Percentiles rank a stretch among this genome's conserved stretches.
Conservation (phyloP, 2,329 filamentous ascomycete species). For the Botrytis deweyae region DNA sequence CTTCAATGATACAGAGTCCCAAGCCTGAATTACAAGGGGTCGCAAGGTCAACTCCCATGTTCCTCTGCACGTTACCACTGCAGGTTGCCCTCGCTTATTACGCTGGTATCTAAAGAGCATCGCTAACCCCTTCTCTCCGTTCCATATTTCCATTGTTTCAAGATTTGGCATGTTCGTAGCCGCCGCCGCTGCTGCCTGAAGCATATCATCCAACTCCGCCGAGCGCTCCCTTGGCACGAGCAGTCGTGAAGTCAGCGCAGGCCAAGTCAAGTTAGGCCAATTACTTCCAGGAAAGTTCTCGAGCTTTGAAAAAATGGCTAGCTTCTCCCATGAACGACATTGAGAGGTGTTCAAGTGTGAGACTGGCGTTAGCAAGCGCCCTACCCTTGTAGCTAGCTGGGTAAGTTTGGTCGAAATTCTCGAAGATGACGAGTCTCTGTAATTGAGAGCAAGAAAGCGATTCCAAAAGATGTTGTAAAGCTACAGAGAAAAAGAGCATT, state of each 20-base stretch:
- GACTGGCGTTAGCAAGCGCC: background rate
- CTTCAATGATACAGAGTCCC: background rate
- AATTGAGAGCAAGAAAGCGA: background rate
- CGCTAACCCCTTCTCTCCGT: background rate
- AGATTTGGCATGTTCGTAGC: background rate
- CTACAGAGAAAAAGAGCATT: background rate
- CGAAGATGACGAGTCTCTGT: background rate
- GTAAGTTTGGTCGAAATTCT: background rate
- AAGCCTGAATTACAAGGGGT: background rate
- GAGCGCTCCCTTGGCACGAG: background rate
- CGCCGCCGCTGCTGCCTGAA: background rate
- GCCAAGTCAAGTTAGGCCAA: no score
- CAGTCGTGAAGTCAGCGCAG: no score
- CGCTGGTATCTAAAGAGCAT: background rate
- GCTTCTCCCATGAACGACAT: background rate
- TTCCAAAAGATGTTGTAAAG: background rate
- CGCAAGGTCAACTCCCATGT: background rate
- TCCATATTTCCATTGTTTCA: background rate
- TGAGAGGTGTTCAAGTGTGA: background rate
- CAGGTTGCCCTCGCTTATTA: background rate
- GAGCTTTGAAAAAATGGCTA: background rate
- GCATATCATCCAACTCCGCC: background rate
- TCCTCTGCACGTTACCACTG: background rate
- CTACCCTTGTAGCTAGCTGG: background rate
- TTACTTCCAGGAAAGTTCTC: background rate